Conservation (phyloP, 345 rosid genomes). For the Aquilaria sinensis region DNA sequence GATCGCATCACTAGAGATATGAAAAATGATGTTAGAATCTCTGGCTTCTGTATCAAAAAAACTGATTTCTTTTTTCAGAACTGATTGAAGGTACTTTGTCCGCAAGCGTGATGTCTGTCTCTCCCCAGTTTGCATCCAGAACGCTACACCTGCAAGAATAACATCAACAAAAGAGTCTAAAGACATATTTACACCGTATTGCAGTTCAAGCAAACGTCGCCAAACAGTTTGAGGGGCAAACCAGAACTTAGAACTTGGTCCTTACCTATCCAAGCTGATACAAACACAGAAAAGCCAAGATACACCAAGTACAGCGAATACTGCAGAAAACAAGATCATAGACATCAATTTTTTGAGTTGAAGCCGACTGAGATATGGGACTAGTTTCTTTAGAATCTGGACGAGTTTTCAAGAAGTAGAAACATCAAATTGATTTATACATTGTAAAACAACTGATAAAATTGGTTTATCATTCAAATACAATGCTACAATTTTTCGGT, state of each 20-base stretch:
- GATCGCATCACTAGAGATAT: slow-evolving; percentile 78
- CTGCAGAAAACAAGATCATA: slow-evolving; percentile 23
- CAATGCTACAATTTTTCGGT: too few relatives aligned
- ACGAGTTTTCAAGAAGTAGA: too few relatives aligned
- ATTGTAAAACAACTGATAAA: too few relatives aligned
- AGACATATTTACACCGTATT: too few relatives aligned
- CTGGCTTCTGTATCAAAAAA: slow-evolving; percentile 74
- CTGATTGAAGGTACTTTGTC: slow-evolving; percentile 54
- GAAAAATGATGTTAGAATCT: slow-evolving; percentile 57
- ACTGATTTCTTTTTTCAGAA: slow-evolving; percentile 50
- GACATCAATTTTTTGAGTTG: too few relatives aligned
- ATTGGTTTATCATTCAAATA: too few relatives aligned
- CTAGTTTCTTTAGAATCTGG: too few relatives aligned
- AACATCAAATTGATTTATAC: too few relatives aligned
- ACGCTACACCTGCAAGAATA: slow-evolving; percentile 47
- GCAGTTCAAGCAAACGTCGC: background rate
- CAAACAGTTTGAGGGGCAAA: background rate
- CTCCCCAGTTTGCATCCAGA: slow-evolving; percentile 87
- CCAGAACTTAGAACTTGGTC: slow-evolving; percentile 1
- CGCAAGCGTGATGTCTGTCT: slow-evolving; percentile 78
- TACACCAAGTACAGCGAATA: slow-evolving; percentile 66
- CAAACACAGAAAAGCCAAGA: slow-evolving; percentile 47
- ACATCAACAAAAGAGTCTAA: background rate
- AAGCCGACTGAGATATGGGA: too few relatives aligned
- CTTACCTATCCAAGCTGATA: slow-evolving; percentile 70